A percentile compares a stretch with the other conserved stretches of the same genome.
Evolutionary conservation across 139 green algal genomes (phyloP).

Genomic region (Chlamydomonas incerta): DNA sequence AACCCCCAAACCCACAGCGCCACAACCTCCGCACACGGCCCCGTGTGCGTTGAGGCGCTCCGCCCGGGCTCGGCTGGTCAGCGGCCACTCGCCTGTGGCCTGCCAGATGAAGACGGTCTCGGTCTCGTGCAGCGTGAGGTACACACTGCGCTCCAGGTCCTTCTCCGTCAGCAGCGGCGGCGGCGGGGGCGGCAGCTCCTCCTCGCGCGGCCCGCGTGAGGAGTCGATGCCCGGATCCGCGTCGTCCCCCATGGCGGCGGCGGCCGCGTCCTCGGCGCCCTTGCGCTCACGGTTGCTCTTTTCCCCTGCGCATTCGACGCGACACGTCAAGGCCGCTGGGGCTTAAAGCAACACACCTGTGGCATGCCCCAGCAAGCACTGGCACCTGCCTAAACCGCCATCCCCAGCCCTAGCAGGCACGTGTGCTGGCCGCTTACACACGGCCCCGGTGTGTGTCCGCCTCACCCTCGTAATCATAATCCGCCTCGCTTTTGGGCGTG

Average conservation of each 20-base stretch:
- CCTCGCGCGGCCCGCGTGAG: not conserved
- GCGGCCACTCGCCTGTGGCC: constrained; percentile 56
- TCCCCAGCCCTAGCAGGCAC: too few relatives aligned
- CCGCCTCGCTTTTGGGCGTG: constrained; percentile 44
- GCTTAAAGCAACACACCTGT: too few relatives aligned
- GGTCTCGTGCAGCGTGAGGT: constrained; percentile 65
- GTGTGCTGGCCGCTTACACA: too few relatives aligned
- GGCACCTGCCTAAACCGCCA: too few relatives aligned
- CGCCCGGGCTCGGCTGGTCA: too few relatives aligned
- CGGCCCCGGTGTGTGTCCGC: too few relatives aligned
- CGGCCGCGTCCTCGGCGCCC: constrained; percentile 21
- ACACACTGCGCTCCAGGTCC: constrained; percentile 56
- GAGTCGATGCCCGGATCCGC: not conserved
- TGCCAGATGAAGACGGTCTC: constrained; percentile 64
- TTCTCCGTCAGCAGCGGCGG: constrained; percentile 44
- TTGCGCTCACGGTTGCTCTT: not conserved
- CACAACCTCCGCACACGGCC: too few relatives aligned
- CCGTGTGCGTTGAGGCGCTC: too few relatives aligned
- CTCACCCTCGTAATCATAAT: constrained; percentile 41
- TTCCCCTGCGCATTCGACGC: not conserved
- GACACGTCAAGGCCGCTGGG: too few relatives aligned
- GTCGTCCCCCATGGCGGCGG: constrained; percentile 7
- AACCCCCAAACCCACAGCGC: too few relatives aligned
- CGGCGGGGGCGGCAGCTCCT: not conserved
- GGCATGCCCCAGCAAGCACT: too few relatives aligned